Base-by-base conservation (phyloP, 2,329 filamentous ascomycete genomes). In the Neofusicoccum parvum region DNA sequence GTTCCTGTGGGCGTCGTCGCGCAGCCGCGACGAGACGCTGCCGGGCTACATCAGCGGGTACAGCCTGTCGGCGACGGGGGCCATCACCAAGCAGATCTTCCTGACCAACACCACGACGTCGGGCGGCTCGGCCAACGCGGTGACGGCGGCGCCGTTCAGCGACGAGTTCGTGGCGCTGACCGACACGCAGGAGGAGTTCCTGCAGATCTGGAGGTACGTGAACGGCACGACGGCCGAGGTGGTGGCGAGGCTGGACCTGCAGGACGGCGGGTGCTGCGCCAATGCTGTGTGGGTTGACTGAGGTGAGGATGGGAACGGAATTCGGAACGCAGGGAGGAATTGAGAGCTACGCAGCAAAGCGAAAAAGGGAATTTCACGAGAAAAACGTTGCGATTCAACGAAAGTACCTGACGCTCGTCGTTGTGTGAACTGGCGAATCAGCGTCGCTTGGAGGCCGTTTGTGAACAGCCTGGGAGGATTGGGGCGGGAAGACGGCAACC, bases 41-140 rank as follows among this genome's bases (percentile, higher is more conserved):
- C 66, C 68, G 0, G 78, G 78, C 9, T 79, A 77, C 66, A 73
- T 80, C 51, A 75, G 75, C 1, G 73, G 69, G 0, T 78, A 79
- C 63, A 50, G 67, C 1, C 68, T 80, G 2, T 68, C 71, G 3
- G 45, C 66, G 7, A 67, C 62, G 15, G 77, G 76, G 5, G 67
- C 68, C 14, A 75, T 80, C 17, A 15, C 63, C 1, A 20, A 67
- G 32, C 75, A 77, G 68, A 65, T 73, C 6, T 78, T 76, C 68
- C 65, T 79, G 5, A 48, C 67, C 1, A 67, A 71, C 43, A 79
- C 74, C 14, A 72, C 69, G 3, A 72, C 70, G 4, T 78, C 75
- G 62, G 78, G 76, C 23, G 75, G 78, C 11, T 72, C 70, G 11
- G 75, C 77, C 11, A 79, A 80, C 59, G 73, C 74, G 0, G 72